Base-by-base conservation (phyloP, 2,329 filamentous ascomycete species). In the Raffaelea albimanens region DNA sequence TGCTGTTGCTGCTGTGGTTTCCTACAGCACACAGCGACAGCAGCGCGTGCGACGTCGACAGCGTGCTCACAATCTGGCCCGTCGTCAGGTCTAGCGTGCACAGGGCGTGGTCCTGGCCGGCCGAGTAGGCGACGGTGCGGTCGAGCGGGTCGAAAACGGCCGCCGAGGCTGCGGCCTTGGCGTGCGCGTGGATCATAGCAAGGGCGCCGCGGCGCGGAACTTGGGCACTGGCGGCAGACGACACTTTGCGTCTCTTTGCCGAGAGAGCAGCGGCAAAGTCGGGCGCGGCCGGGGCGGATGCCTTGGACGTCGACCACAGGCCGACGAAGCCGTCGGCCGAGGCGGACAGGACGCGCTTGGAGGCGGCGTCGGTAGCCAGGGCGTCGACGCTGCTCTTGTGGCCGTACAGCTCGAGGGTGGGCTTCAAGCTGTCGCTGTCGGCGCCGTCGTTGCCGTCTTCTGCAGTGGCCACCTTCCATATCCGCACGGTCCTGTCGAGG, bases 61-160 rank as follows among this genome's bases (percentile, higher is more conserved):
- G 76, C 4, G 87, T 87, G 60, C 87, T 87, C 39, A 97, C 88
- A 50, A 87, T 78, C 23, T 73, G 71, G 47, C 79, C 74, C 1
- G 91, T 96, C 0, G 89, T 83, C 42, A 98, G 75, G 69, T 98
- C 93, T 69, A 95, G 85, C 0, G 93, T 97, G 54, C 84, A 83
- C 56, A 97, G 72, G 1, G 86, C 86, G 71, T 95, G 90, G 69
- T 98, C 94, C 69, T 87, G 85, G 18, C 89, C 95, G 20, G 83
- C 81, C 1, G 88, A 91, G 72, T 98, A 97, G 42, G 86, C 91
- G 38, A 96, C 87, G 14, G 87, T 95, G 11, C 82, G 68, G 66
- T 97, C 91, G 46, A 80, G 75, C 4, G 83, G 83, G 65, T 95
- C 87, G 70, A 98, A 97, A 43, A 88, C 75, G 34, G 84, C 85